Conservation (phyloP, 164 flowering plant genomes). For the Vitis rotundifolia region DNA sequence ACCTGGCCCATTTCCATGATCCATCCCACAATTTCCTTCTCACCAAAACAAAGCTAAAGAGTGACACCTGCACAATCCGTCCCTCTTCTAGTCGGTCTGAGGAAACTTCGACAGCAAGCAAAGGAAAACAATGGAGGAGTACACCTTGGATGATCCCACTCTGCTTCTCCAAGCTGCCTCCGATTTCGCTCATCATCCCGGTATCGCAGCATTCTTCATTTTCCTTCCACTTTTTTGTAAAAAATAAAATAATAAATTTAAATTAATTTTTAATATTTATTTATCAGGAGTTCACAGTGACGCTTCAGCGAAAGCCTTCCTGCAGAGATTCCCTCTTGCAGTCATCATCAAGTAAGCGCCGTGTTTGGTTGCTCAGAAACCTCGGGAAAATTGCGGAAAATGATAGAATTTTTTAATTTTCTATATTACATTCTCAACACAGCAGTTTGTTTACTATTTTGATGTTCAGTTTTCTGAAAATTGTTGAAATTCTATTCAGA, state of each 20-base stretch:
- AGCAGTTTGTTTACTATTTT: too few relatives aligned
- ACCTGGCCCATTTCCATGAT: too few relatives aligned
- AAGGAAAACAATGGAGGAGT: constrained; percentile 41
- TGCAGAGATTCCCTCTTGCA: constrained; percentile 71
- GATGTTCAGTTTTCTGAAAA: too few relatives aligned
- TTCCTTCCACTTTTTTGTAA: constrained; percentile 3
- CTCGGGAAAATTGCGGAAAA: too few relatives aligned
- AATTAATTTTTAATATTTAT: neutral
- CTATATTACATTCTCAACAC: neutral
- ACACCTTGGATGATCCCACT: constrained; percentile 40
- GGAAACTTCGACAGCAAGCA: neutral
- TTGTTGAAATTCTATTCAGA: too few relatives aligned
- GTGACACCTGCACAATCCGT: too few relatives aligned
- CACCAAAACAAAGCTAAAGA: too few relatives aligned
- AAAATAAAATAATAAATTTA: neutral
- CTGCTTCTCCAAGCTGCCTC: constrained; percentile 60
- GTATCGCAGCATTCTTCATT: constrained; percentile 22
- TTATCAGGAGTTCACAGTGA: constrained; percentile 58
- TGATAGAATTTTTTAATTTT: neutral
- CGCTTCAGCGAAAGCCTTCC: constrained; percentile 57
- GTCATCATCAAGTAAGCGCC: constrained; percentile 54
- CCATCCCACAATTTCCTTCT: too few relatives aligned
- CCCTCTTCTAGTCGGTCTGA: neutral
- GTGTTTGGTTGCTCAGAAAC: too few relatives aligned
- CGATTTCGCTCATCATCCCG: constrained; percentile 67